Evolutionary conservation across 1,139 yeast genomes (phyloP).

Genomic region (Saccharomycopsis hybrid): DNA sequence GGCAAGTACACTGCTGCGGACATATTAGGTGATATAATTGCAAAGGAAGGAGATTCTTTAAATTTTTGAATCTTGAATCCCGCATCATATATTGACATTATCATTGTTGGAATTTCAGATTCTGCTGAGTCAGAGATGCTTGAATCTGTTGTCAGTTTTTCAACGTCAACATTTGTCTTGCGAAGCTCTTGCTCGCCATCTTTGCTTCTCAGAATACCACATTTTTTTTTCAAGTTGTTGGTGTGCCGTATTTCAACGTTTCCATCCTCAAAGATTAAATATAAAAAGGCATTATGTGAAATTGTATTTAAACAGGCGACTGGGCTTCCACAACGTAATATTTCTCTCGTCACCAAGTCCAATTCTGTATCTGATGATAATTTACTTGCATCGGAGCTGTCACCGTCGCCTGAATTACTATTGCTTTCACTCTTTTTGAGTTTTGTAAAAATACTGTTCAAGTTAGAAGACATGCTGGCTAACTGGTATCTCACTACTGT

Average conservation of each 20-base stretch:
- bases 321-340: constrained; percentile 7
- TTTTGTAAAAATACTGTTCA: not conserved
- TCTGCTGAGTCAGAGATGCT: not conserved
- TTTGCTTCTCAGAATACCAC: constrained; percentile 1
- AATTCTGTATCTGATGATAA: not conserved
- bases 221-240: constrained; percentile 27
- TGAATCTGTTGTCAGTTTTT: too few species aligned
- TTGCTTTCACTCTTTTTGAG: not conserved
- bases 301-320: constrained; percentile 23
- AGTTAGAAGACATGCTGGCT: constrained; percentile 21
- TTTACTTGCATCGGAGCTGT: not conserved
- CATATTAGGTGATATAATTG: constrained; percentile 18
- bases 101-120: constrained; percentile 3
- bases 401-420: not conserved
- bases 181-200: constrained; percentile 3
- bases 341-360: constrained; percentile 2
- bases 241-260: constrained; percentile 39
- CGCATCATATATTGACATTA: constrained; percentile 13
- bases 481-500: constrained; percentile 36
- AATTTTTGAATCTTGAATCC: constrained; percentile 11
- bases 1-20: constrained; percentile 17
- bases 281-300: constrained; percentile 28
- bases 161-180: too few species aligned
- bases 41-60: not conserved
- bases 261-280: constrained; percentile 37